phyloP scores from a whole-genome alignment of 192 early-diverging fungal species.

The Gamsiella multidivaricata region DNA sequence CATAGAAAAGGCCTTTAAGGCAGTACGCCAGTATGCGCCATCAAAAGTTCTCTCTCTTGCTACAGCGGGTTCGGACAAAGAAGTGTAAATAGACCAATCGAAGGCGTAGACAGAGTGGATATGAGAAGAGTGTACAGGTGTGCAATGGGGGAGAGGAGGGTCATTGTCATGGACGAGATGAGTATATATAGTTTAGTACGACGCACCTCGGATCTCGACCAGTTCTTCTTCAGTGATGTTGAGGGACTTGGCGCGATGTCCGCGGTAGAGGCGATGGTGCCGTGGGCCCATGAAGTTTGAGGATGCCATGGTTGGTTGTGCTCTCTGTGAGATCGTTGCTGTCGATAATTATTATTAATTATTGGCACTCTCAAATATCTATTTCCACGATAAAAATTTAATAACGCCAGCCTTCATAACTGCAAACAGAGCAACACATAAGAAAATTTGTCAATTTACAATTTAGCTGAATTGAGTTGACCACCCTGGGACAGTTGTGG shows the following conservation, averaged over 20 bases:
- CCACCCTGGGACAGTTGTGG: too few species aligned
- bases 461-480: too few species aligned
- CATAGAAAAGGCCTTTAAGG: conserved; percentile 63
- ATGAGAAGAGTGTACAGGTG: not conserved
- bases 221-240: conserved; percentile 60
- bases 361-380: too few species aligned
- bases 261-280: conserved; percentile 55
- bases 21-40: conserved; percentile 70
- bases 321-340: too few species aligned
- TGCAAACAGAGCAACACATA: too few species aligned
- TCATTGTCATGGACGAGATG: not conserved
- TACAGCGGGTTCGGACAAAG: conserved; percentile 19
- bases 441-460: too few species aligned
- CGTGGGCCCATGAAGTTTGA: not conserved
- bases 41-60: conserved; percentile 70
- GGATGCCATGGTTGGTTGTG: not conserved
- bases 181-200: not conserved
- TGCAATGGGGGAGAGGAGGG: not conserved
- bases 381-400: too few species aligned
- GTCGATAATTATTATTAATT: too few species aligned
- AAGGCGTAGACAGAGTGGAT: not conserved
- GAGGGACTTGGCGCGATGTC: conserved; percentile 58
- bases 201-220: conserved; percentile 60
- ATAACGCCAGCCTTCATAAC: too few species aligned
- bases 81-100: not conserved